Evolutionary conservation across 2,329 filamentous ascomycete species (phyloP).

Genomic region (Fonsecaea nubica): DNA sequence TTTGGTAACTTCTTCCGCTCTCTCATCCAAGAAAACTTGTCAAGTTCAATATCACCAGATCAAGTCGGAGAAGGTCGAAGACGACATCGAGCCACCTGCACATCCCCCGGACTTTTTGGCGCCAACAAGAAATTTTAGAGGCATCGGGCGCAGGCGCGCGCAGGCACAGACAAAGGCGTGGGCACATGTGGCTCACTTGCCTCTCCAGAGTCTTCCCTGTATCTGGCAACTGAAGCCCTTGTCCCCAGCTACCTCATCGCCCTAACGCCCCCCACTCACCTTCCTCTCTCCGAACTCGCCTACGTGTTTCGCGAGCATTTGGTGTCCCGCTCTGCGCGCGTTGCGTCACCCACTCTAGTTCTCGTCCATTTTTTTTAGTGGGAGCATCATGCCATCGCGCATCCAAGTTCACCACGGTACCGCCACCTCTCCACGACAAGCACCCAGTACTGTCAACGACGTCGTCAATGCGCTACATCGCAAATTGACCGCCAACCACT

Average conservation of each 20-base stretch:
- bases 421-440: constrained; percentile 28
- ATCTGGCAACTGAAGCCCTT: neutral
- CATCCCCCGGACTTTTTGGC: constrained; percentile 7
- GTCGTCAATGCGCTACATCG: constrained; percentile 37
- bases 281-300: neutral
- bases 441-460: constrained; percentile 37
- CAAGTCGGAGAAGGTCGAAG: neutral
- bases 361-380: neutral
- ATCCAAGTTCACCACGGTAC: constrained; percentile 31
- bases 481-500: constrained; percentile 36
- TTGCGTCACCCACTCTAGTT: constrained; percentile 7
- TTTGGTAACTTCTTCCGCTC: neutral
- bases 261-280: neutral
- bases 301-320: neutral
- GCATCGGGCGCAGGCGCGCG: neutral
- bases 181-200: neutral
- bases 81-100: neutral
- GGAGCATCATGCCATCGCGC: constrained; percentile 32
- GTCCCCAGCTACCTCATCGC: neutral
- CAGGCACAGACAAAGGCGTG: no score
- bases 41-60: constrained; percentile 8
- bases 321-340: neutral
- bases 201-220: neutral
- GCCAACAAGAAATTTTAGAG: constrained; percentile 1
- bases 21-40: neutral